Percentiles rank a stretch among this genome's conserved stretches.
These are phyloP conservation scores for Penicillium freii DNA, from an alignment of 2,329 filamentous ascomycete species.

Conservation along the genomic window DNA sequence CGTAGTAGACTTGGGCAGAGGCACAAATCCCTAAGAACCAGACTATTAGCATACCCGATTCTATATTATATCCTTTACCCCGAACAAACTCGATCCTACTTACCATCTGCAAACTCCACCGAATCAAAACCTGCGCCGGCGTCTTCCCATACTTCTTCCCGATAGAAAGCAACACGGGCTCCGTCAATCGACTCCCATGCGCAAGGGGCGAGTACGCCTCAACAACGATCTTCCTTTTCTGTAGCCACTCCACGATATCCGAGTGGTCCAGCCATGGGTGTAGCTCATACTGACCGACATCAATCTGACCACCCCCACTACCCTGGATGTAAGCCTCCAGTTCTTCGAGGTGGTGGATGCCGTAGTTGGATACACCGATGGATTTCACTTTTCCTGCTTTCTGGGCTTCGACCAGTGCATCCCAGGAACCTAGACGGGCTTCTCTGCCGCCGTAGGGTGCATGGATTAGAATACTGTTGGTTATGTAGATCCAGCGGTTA, in stretches of 20 bases:
- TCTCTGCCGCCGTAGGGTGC: constrained; percentile 72
- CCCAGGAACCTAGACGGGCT: constrained; percentile 70
- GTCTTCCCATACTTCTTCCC: constrained; percentile 68
- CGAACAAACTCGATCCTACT: constrained; percentile 39
- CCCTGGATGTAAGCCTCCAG: constrained; percentile 55
- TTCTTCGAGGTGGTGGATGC: constrained; percentile 71
- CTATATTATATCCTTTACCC: too few relatives aligned
- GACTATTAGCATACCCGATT: background rate
- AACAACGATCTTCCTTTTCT: constrained; percentile 64
- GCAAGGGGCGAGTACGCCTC: constrained; percentile 80
- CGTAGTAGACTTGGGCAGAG: constrained; percentile 63
- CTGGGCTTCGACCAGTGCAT: constrained; percentile 73
- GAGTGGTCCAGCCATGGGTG: constrained; percentile 77
- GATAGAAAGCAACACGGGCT: constrained; percentile 62
- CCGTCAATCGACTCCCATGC: constrained; percentile 66
- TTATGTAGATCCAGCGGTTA: background rate
- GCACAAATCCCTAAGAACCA: constrained; percentile 54
- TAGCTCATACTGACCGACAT: constrained; percentile 78
- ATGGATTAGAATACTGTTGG: constrained; percentile 62
- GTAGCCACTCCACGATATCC: constrained; percentile 65
- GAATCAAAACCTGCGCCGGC: constrained; percentile 70
- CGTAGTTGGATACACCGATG: constrained; percentile 77
- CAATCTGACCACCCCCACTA: constrained; percentile 61
- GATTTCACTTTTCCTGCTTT: constrained; percentile 66
- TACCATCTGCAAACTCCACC: constrained; percentile 77